Evolutionary conservation across 2,329 filamentous ascomycete species (phyloP), one percentile per base, ranked within the genome.

Genomic region (Fusarium sp.): DNA sequence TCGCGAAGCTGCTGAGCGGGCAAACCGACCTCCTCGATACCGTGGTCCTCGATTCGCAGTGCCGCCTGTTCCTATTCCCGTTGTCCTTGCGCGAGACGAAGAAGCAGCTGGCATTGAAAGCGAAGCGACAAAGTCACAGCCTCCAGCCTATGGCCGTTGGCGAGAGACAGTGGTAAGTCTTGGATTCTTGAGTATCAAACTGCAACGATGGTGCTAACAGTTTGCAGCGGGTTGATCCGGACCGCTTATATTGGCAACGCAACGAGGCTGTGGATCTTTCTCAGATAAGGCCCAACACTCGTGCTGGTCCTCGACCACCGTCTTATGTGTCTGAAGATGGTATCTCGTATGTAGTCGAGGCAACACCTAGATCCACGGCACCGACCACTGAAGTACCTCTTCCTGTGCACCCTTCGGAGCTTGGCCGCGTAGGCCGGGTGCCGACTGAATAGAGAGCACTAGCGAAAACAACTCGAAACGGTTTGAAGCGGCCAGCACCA

Each of bases 141-240:
- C 95, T 6, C 94, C 95, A 0, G 93, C 93, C 3, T 97, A 97
- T 76, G 94, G 94, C 0, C 82, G 94, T 1, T 97, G 93, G 92
- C 86, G 93, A 53, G 90, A 91, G 78, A 95, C 91, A 74, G 92
- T 96, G 79, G 91, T 93, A 86, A 79, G 90, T 89, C 48, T 3
- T 31, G 26, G 20, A 13, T 43, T 3, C 7, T 7, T 8, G 4
- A 18, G 7, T 5, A 17, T 26, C 39, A 31, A 10, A 17, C 2
- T 24, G 14, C 15, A 7, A 18, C 18, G 39, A 17, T 33, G n/a
- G 34, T 59, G 42, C 68, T 75, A 51, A 68, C n/a, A 7, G 7
- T 49, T 22, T 39, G 28, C 72, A 92, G 88, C 86, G 92, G 48
- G 91, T 94, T 33, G 92, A 97, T 74, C 94, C 94, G 2, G 88